Evolutionary conservation across 441 rosid genomes (phyloP), one percentile per base, ranked within the genome.

Genomic region (Erysimum pusillum): DNA sequence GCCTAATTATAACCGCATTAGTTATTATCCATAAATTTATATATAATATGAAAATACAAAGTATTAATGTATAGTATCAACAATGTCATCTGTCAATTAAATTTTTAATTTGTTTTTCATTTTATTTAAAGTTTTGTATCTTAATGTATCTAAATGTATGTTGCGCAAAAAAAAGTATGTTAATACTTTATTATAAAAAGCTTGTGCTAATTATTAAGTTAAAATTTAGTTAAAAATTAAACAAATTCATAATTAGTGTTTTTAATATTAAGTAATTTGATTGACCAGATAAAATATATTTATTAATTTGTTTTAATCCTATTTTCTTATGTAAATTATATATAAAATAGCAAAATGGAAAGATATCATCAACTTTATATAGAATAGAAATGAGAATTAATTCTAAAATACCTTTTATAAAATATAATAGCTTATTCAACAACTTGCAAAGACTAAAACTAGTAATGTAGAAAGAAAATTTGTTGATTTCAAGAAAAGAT

Each of bases 71-170:
- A 36, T 7, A 38, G 12, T 38, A 8, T 60, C 58, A 11, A 3
- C 6, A 36, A 0, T 67, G 28, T 60, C 75, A 71, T 35, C n/a
- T 59, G 28, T 59, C 45, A 59, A 17, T 2, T 12, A 36, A n/a
- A 0, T 20, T 48, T 9, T 13, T 9, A 3, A 9, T 36, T n/a
- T 32, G 7, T 5, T 15, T 34, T 34, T 9, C 20, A 5, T 38
- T 34, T 35, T 1, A 35, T 52, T 38, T 17, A 35, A 71, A 9
- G 7, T 36, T 48, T 48, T 6, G 3, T 57, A 4, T 34, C 18
- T 57, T n/a, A 15, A 32, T n/a, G 3, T 32, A 4, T 34, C 18
- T 57, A 32, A 15, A 32, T n/a, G 3, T 32, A 3, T 32, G 2
- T 9, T 59, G 44, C 28, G 34, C 22, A 59, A 18, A 58, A 20